These are phyloP conservation scores for Zopfochytrium polystomum DNA, from an alignment of 371 early-diverging fungal species.

Conservation along the genomic window DNA sequence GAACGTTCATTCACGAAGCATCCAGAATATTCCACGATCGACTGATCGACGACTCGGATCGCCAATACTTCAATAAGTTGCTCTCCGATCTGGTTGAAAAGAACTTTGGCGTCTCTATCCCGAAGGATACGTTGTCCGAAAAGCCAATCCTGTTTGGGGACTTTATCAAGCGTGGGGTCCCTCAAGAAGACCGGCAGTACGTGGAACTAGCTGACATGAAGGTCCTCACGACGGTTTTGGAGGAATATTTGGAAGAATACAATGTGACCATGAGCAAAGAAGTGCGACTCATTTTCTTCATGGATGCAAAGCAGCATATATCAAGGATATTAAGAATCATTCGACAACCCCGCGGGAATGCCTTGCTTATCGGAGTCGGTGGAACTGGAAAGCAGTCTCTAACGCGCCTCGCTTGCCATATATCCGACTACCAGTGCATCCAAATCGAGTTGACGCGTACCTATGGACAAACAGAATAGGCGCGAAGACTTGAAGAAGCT, in stretches of 20 bases:
- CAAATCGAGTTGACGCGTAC: slow-evolving; percentile 57
- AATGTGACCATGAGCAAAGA: slow-evolving; percentile 55
- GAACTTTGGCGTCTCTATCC: slow-evolving; percentile 45
- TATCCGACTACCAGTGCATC: slow-evolving; percentile 52
- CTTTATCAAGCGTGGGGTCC: slow-evolving; percentile 53
- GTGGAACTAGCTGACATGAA: slow-evolving; percentile 51
- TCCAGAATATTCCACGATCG: slow-evolving; percentile 57
- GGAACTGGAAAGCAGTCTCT: slow-evolving; percentile 59
- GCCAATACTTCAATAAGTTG: slow-evolving; percentile 46
- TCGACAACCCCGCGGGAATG: slow-evolving; percentile 58
- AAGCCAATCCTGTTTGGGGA: slow-evolving; percentile 54
- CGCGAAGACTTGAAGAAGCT: slow-evolving; percentile 57
- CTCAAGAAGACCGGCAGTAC: slow-evolving; percentile 51
- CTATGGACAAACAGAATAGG: slow-evolving; percentile 55
- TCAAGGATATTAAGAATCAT: slow-evolving; percentile 51
- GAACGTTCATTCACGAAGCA: slow-evolving; percentile 56
- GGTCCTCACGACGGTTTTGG: slow-evolving; percentile 45
- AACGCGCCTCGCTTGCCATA: slow-evolving; percentile 56
- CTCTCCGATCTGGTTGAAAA: slow-evolving; percentile 50
- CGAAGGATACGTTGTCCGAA: slow-evolving; percentile 40
- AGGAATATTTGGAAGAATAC: slow-evolving; percentile 58
- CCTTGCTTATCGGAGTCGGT: slow-evolving; percentile 56
- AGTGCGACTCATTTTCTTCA: slow-evolving; percentile 51
- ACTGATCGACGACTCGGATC: slow-evolving; percentile 52
- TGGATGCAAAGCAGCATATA: slow-evolving; percentile 56